Evolutionary conservation across 768 basidiomycete species (phyloP).

Genomic region (Naganishia kalamii): DNA sequence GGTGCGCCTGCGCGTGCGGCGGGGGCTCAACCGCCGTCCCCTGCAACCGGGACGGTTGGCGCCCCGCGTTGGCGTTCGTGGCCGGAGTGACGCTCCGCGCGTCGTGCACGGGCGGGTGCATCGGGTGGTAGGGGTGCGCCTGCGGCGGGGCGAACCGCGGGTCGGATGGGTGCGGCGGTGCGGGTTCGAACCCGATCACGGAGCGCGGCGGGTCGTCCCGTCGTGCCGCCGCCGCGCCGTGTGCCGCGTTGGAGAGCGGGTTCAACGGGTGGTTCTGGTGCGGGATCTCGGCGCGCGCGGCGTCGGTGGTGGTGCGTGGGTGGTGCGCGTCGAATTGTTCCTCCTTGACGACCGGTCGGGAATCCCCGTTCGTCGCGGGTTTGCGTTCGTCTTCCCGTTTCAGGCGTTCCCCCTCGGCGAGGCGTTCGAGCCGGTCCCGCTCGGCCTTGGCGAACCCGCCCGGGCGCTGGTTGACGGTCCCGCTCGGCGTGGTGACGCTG

Average conservation of each 20-base stretch:
- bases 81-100: not conserved
- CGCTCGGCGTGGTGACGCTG: constrained; percentile 43
- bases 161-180: not conserved
- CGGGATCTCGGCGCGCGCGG: not conserved
- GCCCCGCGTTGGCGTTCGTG: not conserved
- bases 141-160: not conserved
- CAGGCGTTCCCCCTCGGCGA: constrained; percentile 22
- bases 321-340: not conserved
- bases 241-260: constrained; percentile 11
- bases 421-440: constrained; percentile 31
- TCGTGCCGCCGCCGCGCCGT: constrained; percentile 26
- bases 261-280: not conserved
- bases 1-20: too few species aligned
- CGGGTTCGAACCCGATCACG: constrained; percentile 17
- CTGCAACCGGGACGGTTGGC: not conserved
- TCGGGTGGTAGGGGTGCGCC: too few species aligned
- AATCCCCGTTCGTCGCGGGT: not conserved
- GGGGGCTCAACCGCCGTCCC: not conserved
- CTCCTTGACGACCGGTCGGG: constrained; percentile 1
- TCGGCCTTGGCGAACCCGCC: constrained; percentile 38
- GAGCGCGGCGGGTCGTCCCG: not conserved
- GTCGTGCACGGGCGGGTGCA: not conserved
- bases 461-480: constrained; percentile 42
- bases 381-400: constrained; percentile 20
- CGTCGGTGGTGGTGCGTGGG: not conserved